Percentiles rank a stretch among this genome's conserved stretches.
These are phyloP conservation scores for Tardiomyces blankii DNA, from an alignment of 1,139 yeast genomes.

Conservation along the genomic window DNA sequence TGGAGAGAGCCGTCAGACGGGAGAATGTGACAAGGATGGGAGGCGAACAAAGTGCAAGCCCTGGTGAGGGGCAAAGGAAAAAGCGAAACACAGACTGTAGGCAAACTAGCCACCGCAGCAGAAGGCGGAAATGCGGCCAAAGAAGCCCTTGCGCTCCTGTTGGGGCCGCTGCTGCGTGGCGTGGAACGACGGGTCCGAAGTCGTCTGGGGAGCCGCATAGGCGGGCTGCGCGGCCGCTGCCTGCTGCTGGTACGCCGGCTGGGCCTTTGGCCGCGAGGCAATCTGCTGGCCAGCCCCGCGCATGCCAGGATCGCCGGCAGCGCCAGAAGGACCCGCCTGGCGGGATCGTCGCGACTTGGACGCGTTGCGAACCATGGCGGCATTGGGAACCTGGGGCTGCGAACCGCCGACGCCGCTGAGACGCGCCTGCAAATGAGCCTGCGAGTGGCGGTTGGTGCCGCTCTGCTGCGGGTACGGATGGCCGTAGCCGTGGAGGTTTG, in stretches of 20 bases:
- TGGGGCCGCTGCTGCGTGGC: conserved; percentile 8
- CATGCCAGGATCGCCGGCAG: conserved; percentile 1
- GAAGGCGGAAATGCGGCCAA: conserved; percentile 21
- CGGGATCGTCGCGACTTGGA: conserved; percentile 22
- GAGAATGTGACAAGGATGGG: background rate
- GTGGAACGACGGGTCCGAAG: conserved; percentile 1
- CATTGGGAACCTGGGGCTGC: conserved; percentile 19
- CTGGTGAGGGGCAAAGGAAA: too few species aligned
- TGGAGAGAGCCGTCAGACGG: too few species aligned
- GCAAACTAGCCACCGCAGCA: conserved; percentile 14
- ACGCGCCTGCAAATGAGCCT: conserved; percentile 15
- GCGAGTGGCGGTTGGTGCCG: conserved; percentile 1
- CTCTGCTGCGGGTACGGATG: conserved; percentile 40
- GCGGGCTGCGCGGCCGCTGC: conserved; percentile 2
- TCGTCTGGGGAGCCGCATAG: conserved; percentile 4
- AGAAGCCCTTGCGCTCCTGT: conserved; percentile 21
- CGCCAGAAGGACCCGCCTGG: conserved; percentile 6
- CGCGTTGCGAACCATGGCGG: conserved; percentile 22
- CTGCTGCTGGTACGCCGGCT: conserved; percentile 4
- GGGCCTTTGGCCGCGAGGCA: conserved; percentile 1
- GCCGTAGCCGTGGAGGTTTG: conserved; percentile 88
- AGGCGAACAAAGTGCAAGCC: background rate
- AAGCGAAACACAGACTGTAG: too few species aligned
- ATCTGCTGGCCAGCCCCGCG: conserved; percentile 3
- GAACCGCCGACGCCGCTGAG: conserved; percentile 15